Percentiles rank a stretch among this genome's conserved stretches.
Conservation (phyloP, 2,329 filamentous ascomycete species). For the Neonectria ditissima region DNA sequence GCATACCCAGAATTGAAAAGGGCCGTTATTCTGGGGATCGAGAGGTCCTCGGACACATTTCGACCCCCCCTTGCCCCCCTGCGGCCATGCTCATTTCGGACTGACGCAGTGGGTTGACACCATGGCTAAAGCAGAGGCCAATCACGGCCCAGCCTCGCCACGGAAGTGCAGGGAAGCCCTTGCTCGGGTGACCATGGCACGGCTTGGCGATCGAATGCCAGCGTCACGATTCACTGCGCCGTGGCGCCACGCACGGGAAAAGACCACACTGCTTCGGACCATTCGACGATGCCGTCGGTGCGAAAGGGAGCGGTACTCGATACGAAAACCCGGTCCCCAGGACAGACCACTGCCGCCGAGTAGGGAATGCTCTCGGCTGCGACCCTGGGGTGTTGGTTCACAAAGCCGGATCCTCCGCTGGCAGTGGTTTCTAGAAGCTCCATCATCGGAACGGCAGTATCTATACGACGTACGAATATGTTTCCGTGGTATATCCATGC, state of each 20-base stretch:
- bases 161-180: slow-evolving; percentile 8
- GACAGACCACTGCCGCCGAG: too few species aligned
- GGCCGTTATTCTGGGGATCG: slow-evolving; percentile 32
- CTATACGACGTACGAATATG: neutral
- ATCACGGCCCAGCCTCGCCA: neutral
- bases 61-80: slow-evolving; percentile 16
- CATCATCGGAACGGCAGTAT: neutral
- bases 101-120: slow-evolving; percentile 3
- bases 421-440: neutral
- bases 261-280: slow-evolving; percentile 18
- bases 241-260: slow-evolving; percentile 22
- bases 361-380: neutral
- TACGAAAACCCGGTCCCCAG: neutral
- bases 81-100: slow-evolving; percentile 7
- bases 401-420: neutral
- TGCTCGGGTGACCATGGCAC: slow-evolving; percentile 14
- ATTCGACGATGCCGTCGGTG: neutral
- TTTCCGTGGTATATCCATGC: neutral
- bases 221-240: slow-evolving; percentile 12
- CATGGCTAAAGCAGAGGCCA: slow-evolving; percentile 23
- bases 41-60: slow-evolving; percentile 37
- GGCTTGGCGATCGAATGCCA: slow-evolving; percentile 15
- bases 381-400: neutral
- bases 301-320: neutral
- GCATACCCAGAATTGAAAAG: slow-evolving; percentile 34